Conservation (phyloP, 139 green algal species). For the Pseudopediastrum boryanum region DNA sequence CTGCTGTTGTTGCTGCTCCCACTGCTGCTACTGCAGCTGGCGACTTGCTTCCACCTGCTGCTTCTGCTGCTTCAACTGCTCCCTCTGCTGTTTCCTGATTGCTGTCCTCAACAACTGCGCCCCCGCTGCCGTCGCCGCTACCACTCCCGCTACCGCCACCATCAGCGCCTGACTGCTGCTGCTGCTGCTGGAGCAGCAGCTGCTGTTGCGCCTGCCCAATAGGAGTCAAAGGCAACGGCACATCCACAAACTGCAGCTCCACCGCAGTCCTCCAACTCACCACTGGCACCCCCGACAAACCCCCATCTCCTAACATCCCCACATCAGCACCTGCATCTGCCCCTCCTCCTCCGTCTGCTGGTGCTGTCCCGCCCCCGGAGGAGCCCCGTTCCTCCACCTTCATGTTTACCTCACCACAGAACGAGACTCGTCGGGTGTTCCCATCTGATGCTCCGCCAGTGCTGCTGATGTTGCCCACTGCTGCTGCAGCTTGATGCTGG, state of each 20-base stretch:
- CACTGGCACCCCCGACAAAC: neutral
- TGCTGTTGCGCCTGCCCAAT: neutral
- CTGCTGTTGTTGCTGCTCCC: constrained; percentile 12
- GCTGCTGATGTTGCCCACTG: neutral
- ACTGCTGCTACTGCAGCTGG: neutral
- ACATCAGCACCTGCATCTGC: too few relatives aligned
- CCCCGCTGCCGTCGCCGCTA: neutral
- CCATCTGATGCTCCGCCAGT: too few relatives aligned
- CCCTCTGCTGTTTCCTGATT: neutral
- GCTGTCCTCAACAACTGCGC: neutral
- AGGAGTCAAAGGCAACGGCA: constrained; percentile 21
- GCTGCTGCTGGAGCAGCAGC: neutral
- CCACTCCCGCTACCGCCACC: too few relatives aligned
- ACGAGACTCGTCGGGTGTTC: too few relatives aligned
- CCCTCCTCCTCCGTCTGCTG: neutral
- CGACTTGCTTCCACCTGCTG: too few relatives aligned
- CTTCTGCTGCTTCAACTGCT: neutral
- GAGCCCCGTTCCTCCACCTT: too few relatives aligned
- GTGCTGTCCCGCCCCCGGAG: neutral
- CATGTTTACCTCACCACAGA: too few relatives aligned
- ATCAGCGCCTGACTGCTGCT: too few relatives aligned
- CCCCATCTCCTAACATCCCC: too few relatives aligned
- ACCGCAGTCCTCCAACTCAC: neutral
- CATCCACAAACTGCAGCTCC: constrained; percentile 23
- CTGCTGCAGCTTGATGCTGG: constrained; percentile 4